phyloP scores from a whole-genome alignment of 2,329 filamentous ascomycete species.

The Alternaria sp. region DNA sequence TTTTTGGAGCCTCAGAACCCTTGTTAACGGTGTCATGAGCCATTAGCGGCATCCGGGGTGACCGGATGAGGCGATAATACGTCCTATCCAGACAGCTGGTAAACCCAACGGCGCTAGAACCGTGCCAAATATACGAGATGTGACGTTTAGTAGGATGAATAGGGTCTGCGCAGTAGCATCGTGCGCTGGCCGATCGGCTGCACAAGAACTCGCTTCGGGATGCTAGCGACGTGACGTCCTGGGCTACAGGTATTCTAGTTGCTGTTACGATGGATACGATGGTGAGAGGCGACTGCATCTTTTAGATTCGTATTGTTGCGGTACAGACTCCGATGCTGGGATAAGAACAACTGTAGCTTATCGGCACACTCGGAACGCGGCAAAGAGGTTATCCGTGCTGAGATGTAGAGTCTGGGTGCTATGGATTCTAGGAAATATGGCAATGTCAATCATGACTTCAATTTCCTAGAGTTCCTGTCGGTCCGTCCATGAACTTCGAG shows the following conservation, averaged over 20 bases:
- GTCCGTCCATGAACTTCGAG: neutral
- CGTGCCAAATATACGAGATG: conserved; percentile 11
- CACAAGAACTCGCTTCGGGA: neutral
- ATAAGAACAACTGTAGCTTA: neutral
- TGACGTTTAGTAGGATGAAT: conserved; percentile 8
- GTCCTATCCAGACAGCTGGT: neutral
- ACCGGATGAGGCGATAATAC: neutral
- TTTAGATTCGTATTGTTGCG: neutral
- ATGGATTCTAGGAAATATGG: neutral
- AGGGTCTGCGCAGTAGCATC: conserved; percentile 2
- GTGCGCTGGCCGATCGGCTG: conserved; percentile 6
- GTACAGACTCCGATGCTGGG: neutral
- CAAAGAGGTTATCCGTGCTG: neutral
- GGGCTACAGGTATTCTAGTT: neutral
- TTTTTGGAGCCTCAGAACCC: neutral
- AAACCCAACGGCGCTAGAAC: neutral
- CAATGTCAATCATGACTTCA: neutral
- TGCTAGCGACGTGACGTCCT: neutral
- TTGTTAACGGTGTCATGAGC: neutral
- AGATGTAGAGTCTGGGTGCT: neutral
- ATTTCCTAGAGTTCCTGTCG: neutral
- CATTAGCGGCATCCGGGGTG: neutral
- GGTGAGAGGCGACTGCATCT: neutral
- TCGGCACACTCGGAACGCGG: neutral
- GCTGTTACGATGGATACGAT: neutral